Evolutionary conservation across 2,329 filamentous ascomycete species (phyloP).

Genomic region (Leptographium wingfieldii): DNA sequence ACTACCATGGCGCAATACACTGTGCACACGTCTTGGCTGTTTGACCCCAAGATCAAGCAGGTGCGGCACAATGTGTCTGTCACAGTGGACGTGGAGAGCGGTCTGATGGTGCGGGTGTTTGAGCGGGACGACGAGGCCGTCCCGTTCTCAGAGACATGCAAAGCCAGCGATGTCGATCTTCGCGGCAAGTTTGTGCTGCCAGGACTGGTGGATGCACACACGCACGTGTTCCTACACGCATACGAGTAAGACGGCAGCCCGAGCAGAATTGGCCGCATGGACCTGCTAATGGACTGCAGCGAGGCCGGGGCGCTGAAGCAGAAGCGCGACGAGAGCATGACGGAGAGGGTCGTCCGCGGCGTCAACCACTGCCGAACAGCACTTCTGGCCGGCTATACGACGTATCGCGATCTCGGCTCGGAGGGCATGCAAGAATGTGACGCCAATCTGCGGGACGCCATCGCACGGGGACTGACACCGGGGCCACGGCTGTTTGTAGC

Average conservation of each 20-base stretch:
- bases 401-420: conserved; percentile 41
- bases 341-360: conserved; percentile 41
- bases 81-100: conserved; percentile 24
- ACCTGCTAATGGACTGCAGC: conserved; percentile 12
- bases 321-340: conserved; percentile 43
- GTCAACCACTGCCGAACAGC: conserved; percentile 39
- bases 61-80: conserved; percentile 31
- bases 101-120: conserved; percentile 24
- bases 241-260: conserved; percentile 22
- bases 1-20: background rate
- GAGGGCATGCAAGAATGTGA: conserved; percentile 38
- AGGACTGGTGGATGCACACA: conserved; percentile 41
- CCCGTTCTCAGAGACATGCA: conserved; percentile 6
- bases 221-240: conserved; percentile 41
- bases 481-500: conserved; percentile 44
- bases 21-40: conserved; percentile 33
- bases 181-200: conserved; percentile 37
- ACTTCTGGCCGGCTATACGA: conserved; percentile 45
- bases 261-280: background rate
- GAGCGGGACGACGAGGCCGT: conserved; percentile 17
- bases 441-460: conserved; percentile 36
- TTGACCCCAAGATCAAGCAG: conserved; percentile 30
- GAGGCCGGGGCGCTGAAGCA: conserved; percentile 31
- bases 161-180: conserved; percentile 36
- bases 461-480: conserved; percentile 39